Evolutionary conservation across 768 basidiomycete genomes (phyloP).

Genomic region (Lentinula guzmanii): DNA sequence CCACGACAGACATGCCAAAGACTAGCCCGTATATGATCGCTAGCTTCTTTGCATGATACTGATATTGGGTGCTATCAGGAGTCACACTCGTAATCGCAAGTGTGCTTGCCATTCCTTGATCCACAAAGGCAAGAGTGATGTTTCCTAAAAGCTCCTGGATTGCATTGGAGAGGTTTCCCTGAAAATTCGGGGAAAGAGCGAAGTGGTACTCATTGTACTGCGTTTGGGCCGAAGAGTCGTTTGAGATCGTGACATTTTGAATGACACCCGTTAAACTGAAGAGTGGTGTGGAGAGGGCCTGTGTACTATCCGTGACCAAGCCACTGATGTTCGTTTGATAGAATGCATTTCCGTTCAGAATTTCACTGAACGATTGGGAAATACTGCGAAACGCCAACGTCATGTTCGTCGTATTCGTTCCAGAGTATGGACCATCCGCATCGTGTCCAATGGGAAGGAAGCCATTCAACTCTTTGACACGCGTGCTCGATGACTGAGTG

Average conservation of each 20-base stretch:
- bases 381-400: neutral
- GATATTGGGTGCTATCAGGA: conserved; percentile 26
- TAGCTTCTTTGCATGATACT: conserved; percentile 35
- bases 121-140: neutral
- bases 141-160: neutral
- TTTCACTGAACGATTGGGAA: neutral
- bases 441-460: neutral
- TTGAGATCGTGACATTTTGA: neutral
- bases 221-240: neutral
- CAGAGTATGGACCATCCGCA: neutral
- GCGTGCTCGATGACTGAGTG: neutral
- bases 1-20: neutral
- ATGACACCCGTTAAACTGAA: neutral
- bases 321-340: neutral
- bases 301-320: neutral
- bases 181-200: neutral
- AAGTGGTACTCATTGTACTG: neutral
- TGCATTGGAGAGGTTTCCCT: neutral
- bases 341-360: neutral
- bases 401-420: neutral
- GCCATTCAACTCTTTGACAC: neutral
- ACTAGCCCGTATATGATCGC: conserved; percentile 1
- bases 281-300: neutral
- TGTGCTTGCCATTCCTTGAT: neutral
- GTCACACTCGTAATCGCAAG: conserved; percentile 7